A percentile compares a stretch with the other conserved stretches of the same genome.
phyloP scores from a whole-genome alignment of 2,329 filamentous ascomycete genomes.

The Aspergillus sp. region DNA sequence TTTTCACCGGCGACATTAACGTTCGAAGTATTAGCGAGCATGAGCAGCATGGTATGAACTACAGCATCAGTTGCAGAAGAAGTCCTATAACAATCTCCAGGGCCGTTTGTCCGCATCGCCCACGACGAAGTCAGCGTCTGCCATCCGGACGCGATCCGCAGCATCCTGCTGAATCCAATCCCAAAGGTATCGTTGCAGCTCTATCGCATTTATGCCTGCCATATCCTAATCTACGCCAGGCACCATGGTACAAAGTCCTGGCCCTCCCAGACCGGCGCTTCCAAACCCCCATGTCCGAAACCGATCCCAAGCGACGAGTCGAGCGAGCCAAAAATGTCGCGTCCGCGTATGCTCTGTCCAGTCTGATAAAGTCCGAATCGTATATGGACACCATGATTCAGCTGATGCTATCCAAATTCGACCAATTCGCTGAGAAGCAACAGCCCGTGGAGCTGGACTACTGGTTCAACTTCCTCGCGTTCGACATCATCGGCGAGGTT shows the following conservation, averaged over 20 bases:
- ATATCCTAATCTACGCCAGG: background rate
- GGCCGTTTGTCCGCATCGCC: slow-evolving; percentile 3
- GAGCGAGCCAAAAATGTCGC: slow-evolving; percentile 5
- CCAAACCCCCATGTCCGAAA: slow-evolving; percentile 1
- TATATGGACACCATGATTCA: background rate
- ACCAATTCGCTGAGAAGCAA: background rate
- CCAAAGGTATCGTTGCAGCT: background rate
- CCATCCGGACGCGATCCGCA: slow-evolving; percentile 1
- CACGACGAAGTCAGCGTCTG: slow-evolving; percentile 8
- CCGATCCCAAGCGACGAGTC: background rate
- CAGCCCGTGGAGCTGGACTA: background rate
- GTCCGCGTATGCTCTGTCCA: background rate
- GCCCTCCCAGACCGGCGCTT: background rate
- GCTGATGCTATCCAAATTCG: background rate
- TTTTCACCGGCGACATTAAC: slow-evolving; percentile 3
- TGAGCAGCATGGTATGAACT: background rate
- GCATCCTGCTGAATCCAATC: background rate
- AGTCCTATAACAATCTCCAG: background rate
- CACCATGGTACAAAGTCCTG: background rate
- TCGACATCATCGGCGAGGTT: slow-evolving; percentile 7
- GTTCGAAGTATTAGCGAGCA: background rate
- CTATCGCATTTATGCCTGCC: no score
- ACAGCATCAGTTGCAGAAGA: background rate
- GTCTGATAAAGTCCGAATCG: background rate
- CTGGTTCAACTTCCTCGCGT: slow-evolving; percentile 11